Evolutionary conservation across 164 flowering plant genomes (phyloP), one percentile per base, ranked within the genome.

Genomic region (Aristolochia contorta): DNA sequence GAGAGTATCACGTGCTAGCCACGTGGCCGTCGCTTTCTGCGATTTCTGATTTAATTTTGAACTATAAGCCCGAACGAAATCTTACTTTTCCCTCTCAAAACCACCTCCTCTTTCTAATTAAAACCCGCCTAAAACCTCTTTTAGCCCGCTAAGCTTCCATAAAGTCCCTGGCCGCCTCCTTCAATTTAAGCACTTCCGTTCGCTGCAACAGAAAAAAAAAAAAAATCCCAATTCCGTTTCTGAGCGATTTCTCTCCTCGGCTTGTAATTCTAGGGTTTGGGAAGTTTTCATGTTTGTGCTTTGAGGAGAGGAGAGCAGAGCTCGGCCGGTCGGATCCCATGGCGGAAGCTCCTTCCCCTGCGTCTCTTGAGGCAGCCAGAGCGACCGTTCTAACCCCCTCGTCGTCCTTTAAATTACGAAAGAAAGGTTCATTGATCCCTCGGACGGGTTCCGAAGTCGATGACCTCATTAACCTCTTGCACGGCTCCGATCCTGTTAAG

Each of bases 401-500:
- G 6, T 67, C 74, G 37, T 79, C 79, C n/a, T 73, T 76, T 67
- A 79, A 67, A 63, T 48, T 64, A 10, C 71, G 76, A 47, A 71
- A 32, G 72, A 74, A 78, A 69, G 47, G 16, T 48, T 19, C 64
- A 21, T n/a, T 20, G 12, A 48, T 65, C 10, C 64, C 75, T 6
- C 66, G 79, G 21, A 68, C 75, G 10, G 22, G 70, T 54, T 70
- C 82, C 14, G 85, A 76, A 3, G 72, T 67, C 10, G 87, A 83
- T 4, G 87, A 83, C 47, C 25, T 83, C 64, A 70, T 83, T 47
- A 74, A 67, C 37, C 73, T 79, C 55, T 63, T 83, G 59, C 88
- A 83, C 67, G 88, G 85, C 65, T 83, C 88, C 49, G 85, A 81
- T 78, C 85, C 85, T 4, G 80, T 83, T 53, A 80, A 76, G 32